A percentile compares a stretch with the other conserved stretches of the same genome.
Evolutionary conservation across 2,329 filamentous ascomycete genomes (phyloP).

Genomic region (Monascus ruber): DNA sequence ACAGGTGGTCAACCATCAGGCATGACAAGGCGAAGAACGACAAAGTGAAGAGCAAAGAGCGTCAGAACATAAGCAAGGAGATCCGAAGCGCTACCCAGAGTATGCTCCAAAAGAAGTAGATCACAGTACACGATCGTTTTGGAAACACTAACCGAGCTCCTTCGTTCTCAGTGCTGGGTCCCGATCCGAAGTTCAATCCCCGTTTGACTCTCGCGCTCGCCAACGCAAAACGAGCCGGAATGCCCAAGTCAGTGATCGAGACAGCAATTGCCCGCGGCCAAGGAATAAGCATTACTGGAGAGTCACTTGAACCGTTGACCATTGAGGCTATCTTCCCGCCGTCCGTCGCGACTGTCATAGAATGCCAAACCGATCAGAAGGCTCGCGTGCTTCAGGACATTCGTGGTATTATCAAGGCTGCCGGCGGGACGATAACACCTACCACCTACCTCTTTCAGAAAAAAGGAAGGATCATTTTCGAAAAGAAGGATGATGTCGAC

Average conservation of each 20-base stretch:
- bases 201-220: slow-evolving; percentile 61
- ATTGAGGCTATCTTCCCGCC: slow-evolving; percentile 73
- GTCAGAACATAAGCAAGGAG: slow-evolving; percentile 57
- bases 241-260: slow-evolving; percentile 78
- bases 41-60: slow-evolving; percentile 57
- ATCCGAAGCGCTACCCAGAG: slow-evolving; percentile 66
- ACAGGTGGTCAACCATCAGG: slow-evolving; percentile 90
- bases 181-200: slow-evolving; percentile 62
- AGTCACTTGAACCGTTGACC: slow-evolving; percentile 62
- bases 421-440: slow-evolving; percentile 58
- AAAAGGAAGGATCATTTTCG: slow-evolving; percentile 63
- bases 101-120: slow-evolving; percentile 26
- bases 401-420: slow-evolving; percentile 57
- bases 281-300: slow-evolving; percentile 64
- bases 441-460: slow-evolving; percentile 78
- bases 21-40: slow-evolving; percentile 89
- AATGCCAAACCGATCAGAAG: slow-evolving; percentile 76
- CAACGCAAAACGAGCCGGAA: slow-evolving; percentile 71
- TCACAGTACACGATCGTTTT: background rate
- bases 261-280: slow-evolving; percentile 78
- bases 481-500: slow-evolving; percentile 43
- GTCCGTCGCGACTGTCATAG: slow-evolving; percentile 64
- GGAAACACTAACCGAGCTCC: slow-evolving; percentile 4
- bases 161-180: slow-evolving; percentile 52
- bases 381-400: slow-evolving; percentile 62